These are phyloP conservation scores for Lichtheimia ramosa DNA, from an alignment of 371 early-diverging fungal species.

Conservation along the genomic window DNA sequence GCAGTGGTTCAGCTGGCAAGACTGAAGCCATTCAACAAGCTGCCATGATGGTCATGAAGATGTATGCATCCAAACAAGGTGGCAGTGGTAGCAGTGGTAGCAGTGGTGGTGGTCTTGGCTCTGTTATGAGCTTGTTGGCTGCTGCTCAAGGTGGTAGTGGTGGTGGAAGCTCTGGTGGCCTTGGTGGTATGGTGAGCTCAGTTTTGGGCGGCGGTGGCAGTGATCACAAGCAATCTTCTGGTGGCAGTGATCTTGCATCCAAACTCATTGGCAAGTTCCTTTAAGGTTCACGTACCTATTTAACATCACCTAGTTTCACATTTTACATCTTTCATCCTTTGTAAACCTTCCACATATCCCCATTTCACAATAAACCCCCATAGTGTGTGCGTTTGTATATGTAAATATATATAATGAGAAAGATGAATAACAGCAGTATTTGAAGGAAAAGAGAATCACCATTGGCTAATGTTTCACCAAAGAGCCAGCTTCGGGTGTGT, in stretches of 20 bases:
- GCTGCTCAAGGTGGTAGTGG: constrained; percentile 21
- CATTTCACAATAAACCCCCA: too few species aligned
- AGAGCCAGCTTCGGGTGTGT: too few species aligned
- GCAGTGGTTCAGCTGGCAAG: constrained; percentile 12
- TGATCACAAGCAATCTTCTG: constrained; percentile 14
- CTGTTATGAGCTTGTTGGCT: constrained; percentile 32
- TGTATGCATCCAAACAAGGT: constrained; percentile 47
- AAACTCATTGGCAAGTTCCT: constrained; percentile 12
- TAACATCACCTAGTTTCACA: too few species aligned
- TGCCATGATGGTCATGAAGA: constrained; percentile 50
- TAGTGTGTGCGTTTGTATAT: too few species aligned
- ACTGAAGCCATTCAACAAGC: constrained; percentile 45
- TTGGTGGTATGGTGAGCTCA: constrained; percentile 34
- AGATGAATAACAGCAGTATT: too few species aligned
- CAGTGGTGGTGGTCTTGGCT: constrained; percentile 20
- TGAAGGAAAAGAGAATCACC: too few species aligned
- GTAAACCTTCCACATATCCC: too few species aligned
- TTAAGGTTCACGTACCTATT: neutral
- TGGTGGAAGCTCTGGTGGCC: constrained; percentile 14
- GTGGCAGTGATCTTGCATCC: constrained; percentile 1
- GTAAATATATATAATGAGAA: too few species aligned
- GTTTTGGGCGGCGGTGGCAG: constrained; percentile 21
- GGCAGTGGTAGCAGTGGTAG: constrained; percentile 18
- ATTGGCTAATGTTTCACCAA: too few species aligned
- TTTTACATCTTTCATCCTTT: too few species aligned